Evolutionary conservation across 163 green algal species (phyloP), one percentile per base, ranked within the genome.

Genomic region (Scenedesmus sp.): DNA sequence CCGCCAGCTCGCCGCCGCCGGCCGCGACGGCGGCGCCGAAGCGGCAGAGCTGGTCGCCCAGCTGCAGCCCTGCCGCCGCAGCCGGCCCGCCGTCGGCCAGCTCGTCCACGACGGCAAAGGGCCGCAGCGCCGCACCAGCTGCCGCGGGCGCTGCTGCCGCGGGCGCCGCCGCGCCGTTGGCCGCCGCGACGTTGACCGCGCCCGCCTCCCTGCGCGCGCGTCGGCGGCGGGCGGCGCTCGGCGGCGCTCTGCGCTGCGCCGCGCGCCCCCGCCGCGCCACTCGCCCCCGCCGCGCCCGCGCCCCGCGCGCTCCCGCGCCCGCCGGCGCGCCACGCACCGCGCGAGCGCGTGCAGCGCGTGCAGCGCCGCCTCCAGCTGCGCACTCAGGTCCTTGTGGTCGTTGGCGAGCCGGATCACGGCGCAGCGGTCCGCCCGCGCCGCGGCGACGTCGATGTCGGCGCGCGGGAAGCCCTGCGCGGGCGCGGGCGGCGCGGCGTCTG

Each of bases 391-490:
- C 64, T 89, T 88, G 63, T 90, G 84, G 76, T 92, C 88, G 50
- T 92, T 92, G 22, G 70, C 84, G 0, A 91, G 78, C 22, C 70
- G 82, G 11, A 83, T 75, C 26, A 90, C 28, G 9, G 80, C 65
- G 70, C 89, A 58, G 10, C 88, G 83, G 50, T 91, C 88, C 1
- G 45, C 62, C 0, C 85, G 67, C 0, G 89, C 75, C 22, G 77
- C 45, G 14, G 56, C 26, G 13, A 92, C 57, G 70, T 92, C 86
- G 0, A 92, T 85, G 73, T 91, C 87, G 15, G 79, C 51, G 10
- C 84, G 70, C 0, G 88, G 88, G 34, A 86, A 92, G 4, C 88
- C 88, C 84, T 92, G 58, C n/a, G n/a, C n/a, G n/a, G n/a, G n/a
- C n/a, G n/a, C n/a, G n/a, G n/a, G n/a, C n/a, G n/a, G n/a, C n/a